These are phyloP conservation scores for Spinacia oleracea DNA, from an alignment of 179 eudicot species.

Conservation along the genomic window DNA sequence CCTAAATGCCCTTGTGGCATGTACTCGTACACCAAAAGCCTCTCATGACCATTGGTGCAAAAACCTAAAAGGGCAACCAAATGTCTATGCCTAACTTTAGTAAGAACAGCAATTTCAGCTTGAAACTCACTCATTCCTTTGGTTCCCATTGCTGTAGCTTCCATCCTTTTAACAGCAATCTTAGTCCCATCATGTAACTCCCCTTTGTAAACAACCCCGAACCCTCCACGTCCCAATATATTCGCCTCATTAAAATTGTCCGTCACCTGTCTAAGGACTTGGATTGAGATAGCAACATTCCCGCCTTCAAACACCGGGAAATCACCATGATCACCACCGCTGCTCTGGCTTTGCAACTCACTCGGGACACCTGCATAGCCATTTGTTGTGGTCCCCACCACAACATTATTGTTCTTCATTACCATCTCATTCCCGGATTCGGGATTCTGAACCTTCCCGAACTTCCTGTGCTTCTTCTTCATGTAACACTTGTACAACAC, in stretches of 20 bases:
- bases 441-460: conserved; percentile 43
- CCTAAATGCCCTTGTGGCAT: conserved; percentile 69
- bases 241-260: conserved; percentile 57
- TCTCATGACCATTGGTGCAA: conserved; percentile 58
- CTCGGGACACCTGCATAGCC: conserved; percentile 45
- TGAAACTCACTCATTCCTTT: conserved; percentile 69
- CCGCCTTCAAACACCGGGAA: conserved; percentile 34
- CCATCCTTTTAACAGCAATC: conserved; percentile 86
- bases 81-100: conserved; percentile 67
- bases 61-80: conserved; percentile 61
- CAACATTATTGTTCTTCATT: conserved; percentile 21
- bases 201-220: conserved; percentile 74
- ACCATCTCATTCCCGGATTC: conserved; percentile 44
- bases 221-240: conserved; percentile 70
- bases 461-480: conserved; percentile 35
- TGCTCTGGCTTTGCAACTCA: conserved; percentile 62
- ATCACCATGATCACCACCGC: conserved; percentile 57
- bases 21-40: conserved; percentile 75
- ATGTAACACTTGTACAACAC: conserved; percentile 49
- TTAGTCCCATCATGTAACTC: conserved; percentile 64
- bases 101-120: conserved; percentile 64
- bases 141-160: conserved; percentile 49
- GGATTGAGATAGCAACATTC: conserved; percentile 15
- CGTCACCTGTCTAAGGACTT: conserved; percentile 54
- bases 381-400: conserved; percentile 23